Evolutionary conservation across 306 rosid species (phyloP).

Genomic region (Citrullus amarus): DNA sequence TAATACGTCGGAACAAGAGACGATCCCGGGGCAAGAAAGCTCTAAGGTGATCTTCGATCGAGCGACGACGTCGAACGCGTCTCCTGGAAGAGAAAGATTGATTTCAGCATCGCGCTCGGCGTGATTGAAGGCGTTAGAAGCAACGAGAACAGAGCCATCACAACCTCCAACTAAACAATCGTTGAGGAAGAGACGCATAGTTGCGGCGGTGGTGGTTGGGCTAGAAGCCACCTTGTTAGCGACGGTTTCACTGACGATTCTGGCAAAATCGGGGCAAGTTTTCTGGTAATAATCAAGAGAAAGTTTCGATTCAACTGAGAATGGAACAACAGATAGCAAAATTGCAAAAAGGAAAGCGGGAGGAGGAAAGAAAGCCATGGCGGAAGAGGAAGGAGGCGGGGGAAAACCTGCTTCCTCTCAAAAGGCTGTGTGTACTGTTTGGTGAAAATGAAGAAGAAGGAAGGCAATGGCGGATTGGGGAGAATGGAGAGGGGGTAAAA

Average conservation of each 20-base stretch:
- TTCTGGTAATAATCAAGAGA: conserved; percentile 23
- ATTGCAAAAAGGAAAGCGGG: background rate
- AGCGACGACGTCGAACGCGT: conserved; percentile 31
- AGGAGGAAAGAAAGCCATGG: background rate
- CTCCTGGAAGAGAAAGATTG: conserved; percentile 35
- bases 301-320: conserved; percentile 18
- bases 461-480: background rate
- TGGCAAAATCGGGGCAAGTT: conserved; percentile 29
- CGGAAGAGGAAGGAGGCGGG: background rate
- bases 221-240: conserved; percentile 17
- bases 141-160: conserved; percentile 30
- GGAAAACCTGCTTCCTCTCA: conserved; percentile 11
- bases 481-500: background rate
- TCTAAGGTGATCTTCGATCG: conserved; percentile 29
- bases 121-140: conserved; percentile 24
- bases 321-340: background rate
- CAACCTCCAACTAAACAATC: conserved; percentile 44
- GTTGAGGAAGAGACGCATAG: conserved; percentile 32
- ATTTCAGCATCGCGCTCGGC: conserved; percentile 36
- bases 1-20: conserved; percentile 40
- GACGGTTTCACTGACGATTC: conserved; percentile 22
- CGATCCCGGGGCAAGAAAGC: conserved; percentile 43
- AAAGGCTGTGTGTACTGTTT: background rate
- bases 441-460: background rate
- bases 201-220: conserved; percentile 37